Evolutionary conservation across 345 rosid species (phyloP).

Genomic region (Gossypium longicalyx): DNA sequence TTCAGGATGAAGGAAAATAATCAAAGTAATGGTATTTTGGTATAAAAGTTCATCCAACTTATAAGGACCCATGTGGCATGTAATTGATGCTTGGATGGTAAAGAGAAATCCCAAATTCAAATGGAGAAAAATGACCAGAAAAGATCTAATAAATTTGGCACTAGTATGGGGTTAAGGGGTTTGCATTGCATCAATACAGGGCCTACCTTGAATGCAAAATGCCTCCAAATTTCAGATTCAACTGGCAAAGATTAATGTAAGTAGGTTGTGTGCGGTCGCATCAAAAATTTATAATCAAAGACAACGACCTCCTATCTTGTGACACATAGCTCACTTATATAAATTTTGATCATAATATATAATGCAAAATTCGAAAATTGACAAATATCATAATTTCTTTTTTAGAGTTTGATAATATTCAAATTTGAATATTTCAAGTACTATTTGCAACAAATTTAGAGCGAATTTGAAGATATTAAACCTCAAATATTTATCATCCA

Average conservation of each 20-base stretch:
- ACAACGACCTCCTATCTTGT: background rate
- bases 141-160: background rate
- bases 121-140: background rate
- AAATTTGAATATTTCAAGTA: too few species aligned
- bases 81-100: background rate
- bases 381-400: too few species aligned
- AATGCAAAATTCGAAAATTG: too few species aligned
- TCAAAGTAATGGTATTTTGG: background rate
- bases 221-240: conserved; percentile 1
- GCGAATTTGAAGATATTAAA: too few species aligned
- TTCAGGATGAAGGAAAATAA: background rate
- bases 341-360: too few species aligned
- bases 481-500: too few species aligned
- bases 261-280: background rate
- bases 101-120: background rate
- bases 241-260: background rate
- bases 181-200: background rate
- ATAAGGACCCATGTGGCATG: background rate
- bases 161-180: background rate
- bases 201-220: conserved; percentile 2
- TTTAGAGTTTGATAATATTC: too few species aligned
- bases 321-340: too few species aligned
- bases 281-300: background rate
- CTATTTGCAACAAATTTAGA: too few species aligned
- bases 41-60: conserved; percentile 1